Evolutionary conservation across 129 eudicot species (phyloP).

Genomic region (Tanacetum coccineum): DNA sequence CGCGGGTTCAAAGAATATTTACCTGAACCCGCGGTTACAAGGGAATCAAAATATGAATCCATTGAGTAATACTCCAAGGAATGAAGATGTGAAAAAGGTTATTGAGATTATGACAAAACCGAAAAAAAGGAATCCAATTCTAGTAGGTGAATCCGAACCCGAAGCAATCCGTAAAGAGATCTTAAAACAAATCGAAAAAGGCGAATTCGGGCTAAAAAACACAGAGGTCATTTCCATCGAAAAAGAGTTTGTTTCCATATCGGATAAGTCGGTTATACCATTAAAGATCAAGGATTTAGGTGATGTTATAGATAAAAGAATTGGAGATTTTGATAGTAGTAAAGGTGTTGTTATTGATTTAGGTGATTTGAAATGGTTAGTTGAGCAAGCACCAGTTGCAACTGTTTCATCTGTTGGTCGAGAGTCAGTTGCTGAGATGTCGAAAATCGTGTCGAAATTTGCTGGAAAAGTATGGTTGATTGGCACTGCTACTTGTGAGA

Average conservation of each 20-base stretch:
- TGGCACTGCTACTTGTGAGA: conserved; percentile 94
- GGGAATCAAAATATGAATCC: conserved; percentile 22
- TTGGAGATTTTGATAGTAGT: conserved; percentile 26
- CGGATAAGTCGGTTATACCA: conserved; percentile 31
- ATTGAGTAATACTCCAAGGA: conserved; percentile 29
- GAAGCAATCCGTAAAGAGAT: conserved; percentile 62
- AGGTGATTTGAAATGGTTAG: conserved; percentile 78
- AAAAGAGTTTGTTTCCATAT: conserved; percentile 34
- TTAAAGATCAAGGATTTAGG: conserved; percentile 57
- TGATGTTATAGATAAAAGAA: conserved; percentile 36
- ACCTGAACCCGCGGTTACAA: conserved; percentile 61
- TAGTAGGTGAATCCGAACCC: conserved; percentile 78
- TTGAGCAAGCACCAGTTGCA: conserved; percentile 54
- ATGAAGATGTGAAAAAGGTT: conserved; percentile 67
- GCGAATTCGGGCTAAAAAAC: conserved; percentile 46
- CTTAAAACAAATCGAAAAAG: conserved; percentile 50
- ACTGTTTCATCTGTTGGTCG: conserved; percentile 37
- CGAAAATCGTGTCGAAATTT: conserved; percentile 45
- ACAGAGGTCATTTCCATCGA: conserved; percentile 50
- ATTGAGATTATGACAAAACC: conserved; percentile 60
- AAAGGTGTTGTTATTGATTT: conserved; percentile 54
- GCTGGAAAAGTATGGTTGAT: conserved; percentile 63
- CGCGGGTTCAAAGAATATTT: conserved; percentile 27
- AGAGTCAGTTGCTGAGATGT: conserved; percentile 55
- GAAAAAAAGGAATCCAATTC: conserved; percentile 70